A percentile compares a stretch with the other conserved stretches of the same genome.
These are phyloP conservation scores for Jaenimonas drosophilae DNA, from an alignment of 208 protist genomes.

Conservation along the genomic window DNA sequence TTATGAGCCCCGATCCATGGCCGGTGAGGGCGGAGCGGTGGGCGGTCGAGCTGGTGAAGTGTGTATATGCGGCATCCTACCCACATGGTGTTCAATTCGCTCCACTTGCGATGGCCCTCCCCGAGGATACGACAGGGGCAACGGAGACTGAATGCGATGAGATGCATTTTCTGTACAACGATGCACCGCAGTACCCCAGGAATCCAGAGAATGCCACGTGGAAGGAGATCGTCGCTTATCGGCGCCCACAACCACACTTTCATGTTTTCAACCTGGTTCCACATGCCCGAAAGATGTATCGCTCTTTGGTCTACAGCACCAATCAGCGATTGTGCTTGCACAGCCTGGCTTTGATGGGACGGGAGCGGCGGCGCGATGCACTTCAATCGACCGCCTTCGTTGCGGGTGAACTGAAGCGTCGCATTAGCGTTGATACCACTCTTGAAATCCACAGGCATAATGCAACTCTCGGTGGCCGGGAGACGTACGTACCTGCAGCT, in stretches of 20 bases:
- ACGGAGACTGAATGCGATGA: slow-evolving; percentile 2
- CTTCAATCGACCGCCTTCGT: slow-evolving; percentile 28
- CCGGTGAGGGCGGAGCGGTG: slow-evolving; percentile 44
- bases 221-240: slow-evolving; percentile 73
- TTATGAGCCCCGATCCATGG: slow-evolving; percentile 36
- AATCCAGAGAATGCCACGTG: slow-evolving; percentile 56
- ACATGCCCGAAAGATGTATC: slow-evolving; percentile 67
- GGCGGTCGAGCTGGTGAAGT: slow-evolving; percentile 46
- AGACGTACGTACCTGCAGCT: slow-evolving; percentile 61
- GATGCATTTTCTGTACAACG: slow-evolving; percentile 54
- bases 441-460: slow-evolving; percentile 69
- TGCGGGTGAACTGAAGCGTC: slow-evolving; percentile 53
- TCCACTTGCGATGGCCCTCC: slow-evolving; percentile 25
- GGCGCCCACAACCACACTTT: slow-evolving; percentile 31
- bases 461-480: slow-evolving; percentile 24
- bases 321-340: slow-evolving; percentile 65
- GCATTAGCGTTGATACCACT: slow-evolving; percentile 39
- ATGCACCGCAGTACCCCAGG: slow-evolving; percentile 45
- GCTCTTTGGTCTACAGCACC: slow-evolving; percentile 61
- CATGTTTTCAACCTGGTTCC: slow-evolving; percentile 71
- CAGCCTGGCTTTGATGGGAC: slow-evolving; percentile 29
- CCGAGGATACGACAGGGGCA: neutral
- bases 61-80: slow-evolving; percentile 25
- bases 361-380: slow-evolving; percentile 17
- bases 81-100: slow-evolving; percentile 30